Evolutionary conservation across 768 basidiomycete genomes (phyloP).

Genomic region (Atractiella rhizophila): DNA sequence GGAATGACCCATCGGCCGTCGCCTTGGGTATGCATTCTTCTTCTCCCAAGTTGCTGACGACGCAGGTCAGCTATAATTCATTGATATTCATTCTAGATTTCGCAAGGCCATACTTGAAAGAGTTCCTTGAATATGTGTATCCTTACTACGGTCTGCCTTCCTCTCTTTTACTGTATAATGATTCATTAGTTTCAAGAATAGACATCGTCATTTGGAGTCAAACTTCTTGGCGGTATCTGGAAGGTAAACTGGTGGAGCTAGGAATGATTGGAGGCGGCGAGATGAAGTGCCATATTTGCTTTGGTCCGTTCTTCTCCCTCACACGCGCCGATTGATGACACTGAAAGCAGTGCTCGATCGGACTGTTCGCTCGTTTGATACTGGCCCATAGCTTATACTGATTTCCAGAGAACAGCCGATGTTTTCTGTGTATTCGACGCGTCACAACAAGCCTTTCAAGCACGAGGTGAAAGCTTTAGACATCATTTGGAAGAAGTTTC

Average conservation of each 20-base stretch:
- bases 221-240: conserved; percentile 77
- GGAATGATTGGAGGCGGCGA: conserved; percentile 30
- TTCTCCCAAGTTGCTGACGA: conserved; percentile 4
- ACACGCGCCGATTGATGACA: no score
- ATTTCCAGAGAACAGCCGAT: no score
- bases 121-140: conserved; percentile 57
- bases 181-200: background rate
- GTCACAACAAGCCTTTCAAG: conserved; percentile 47
- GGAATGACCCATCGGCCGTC: conserved; percentile 5
- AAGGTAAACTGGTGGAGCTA: conserved; percentile 66
- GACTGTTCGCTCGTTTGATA: no score
- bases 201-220: conserved; percentile 79
- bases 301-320: conserved; percentile 70
- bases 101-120: conserved; percentile 43
- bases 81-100: background rate
- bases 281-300: conserved; percentile 15
- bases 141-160: conserved; percentile 31
- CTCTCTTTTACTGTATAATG: background rate
- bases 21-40: no score
- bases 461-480: conserved; percentile 60
- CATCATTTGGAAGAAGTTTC: conserved; percentile 73
- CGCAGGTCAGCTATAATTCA: background rate
- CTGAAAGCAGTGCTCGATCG: no score
- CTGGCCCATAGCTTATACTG: no score
- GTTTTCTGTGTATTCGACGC: conserved; percentile 63